Base-by-base conservation (phyloP, 2,329 filamentous ascomycete species). In the Neofusicoccum parvum region DNA sequence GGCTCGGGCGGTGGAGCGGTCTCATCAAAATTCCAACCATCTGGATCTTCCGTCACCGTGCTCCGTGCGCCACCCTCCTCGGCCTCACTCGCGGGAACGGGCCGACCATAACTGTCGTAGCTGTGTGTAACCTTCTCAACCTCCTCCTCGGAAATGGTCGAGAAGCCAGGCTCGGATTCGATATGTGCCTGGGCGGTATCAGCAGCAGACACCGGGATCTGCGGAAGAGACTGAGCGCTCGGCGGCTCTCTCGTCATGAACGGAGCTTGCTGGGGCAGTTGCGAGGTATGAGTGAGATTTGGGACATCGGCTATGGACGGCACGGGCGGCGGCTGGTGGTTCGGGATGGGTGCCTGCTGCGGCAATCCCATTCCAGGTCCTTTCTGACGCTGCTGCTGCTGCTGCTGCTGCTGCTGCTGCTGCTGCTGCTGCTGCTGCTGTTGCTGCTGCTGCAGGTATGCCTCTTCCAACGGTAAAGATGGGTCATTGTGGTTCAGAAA, bases 1-100 rank as follows among this genome's bases (percentile, higher is more conserved):
- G 86, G 79, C 46, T 91, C 90, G 0, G 86, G 80, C 62, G 88
- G 87, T 41, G 80, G 72, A n/a, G 84, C 82, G 9, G 88, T 85
- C 66, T 97, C 93, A 63, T 94, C 92, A 70, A 99, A 99, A 73
- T 96, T 94, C 95, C 95, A 99, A 9, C 87, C 92, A 72, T 97
- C 94, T 0, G 80, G 67, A 73, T 88, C 85, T 62, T 87, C 82
- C 27, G 79, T 72, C 15, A 79, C 70, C 43, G 82, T 80, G 50
- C 80, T 80, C 20, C 66, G 69, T 65, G 62, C 74, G 69, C 48
- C 65, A 12, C 65, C n/a, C 11, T 59, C 64, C n/a, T 74, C 70
- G n/a, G 82, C 80, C 56, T 84, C 82, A 67, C 76, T 79, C 5
- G 70, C 68, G 3, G 78, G 72, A 54, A 86, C 78, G 56, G 83